Base-by-base conservation (phyloP, 495 filamentous ascomycete genomes). In the Podospora conica region DNA sequence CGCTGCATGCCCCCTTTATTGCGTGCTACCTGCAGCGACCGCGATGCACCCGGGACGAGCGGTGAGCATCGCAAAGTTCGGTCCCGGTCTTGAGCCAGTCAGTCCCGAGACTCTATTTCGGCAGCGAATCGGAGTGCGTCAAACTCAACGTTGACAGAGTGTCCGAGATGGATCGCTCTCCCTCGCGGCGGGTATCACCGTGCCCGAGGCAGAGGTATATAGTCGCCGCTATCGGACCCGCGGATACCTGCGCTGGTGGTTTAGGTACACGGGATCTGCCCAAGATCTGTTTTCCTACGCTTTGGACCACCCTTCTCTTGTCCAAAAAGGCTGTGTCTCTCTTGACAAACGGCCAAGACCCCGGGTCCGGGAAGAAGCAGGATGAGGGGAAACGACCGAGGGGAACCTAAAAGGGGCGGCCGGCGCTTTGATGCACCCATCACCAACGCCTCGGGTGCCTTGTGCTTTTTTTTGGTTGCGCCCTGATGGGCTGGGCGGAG, bases 1-100 rank as follows among this genome's bases (percentile, higher is more conserved):
- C 23, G 24, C n/a, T 21, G 20, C 31, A 40, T 23, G n/a, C 10
- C 23, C 22, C 60, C 29, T 21, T 21, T 21, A 65, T 53, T 48
- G 55, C 63, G 61, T 63, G 55, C 33, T 60, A 65, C 55, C 66
- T 63, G 61, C 54, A 29, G 22, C 28, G 15, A 53, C 55, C 2
- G 2, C 3, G 15, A 3, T 48, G 15, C 18, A 7, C 40, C 40
- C 18, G 40, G 9, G 31, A 33, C 15, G 40, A 48, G 40, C 40
- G 40, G 40, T 48, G 40, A 48, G 40, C 15, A 8, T 7, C 15
- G 6, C 18, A 0, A 48, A 0, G 15, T n/a, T n/a, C 18, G 40
- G 40, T n/a, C 40, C 15, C 18, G 18, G 29, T 12, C 29, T 11
- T 11, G 12, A 31, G 29, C 29, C 29, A 31, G 10, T 11, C 29